Percentiles rank a stretch among this genome's conserved stretches.
Evolutionary conservation across 2,329 filamentous ascomycete species (phyloP).

Genomic region (Dryadomyces quercivorus): DNA sequence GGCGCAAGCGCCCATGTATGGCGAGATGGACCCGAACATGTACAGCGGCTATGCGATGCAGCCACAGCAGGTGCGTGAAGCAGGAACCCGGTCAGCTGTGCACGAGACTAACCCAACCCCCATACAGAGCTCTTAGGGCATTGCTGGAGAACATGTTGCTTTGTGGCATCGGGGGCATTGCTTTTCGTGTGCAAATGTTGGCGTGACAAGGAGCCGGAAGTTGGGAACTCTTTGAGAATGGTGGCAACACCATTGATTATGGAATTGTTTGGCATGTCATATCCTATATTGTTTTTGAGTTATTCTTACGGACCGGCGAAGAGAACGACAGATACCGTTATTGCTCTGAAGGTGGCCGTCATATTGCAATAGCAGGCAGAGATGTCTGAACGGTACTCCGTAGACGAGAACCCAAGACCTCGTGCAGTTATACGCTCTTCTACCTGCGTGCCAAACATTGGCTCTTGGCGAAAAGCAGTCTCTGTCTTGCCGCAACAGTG

Average conservation of each 20-base stretch:
- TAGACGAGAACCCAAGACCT: no score
- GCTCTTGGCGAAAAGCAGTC: neutral
- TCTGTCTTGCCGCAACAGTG: neutral
- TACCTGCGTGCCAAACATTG: no score
- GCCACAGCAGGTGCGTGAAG: slow-evolving; percentile 61
- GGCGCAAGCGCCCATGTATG: slow-evolving; percentile 67
- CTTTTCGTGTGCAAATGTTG: neutral
- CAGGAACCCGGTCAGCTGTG: neutral
- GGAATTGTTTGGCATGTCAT: neutral
- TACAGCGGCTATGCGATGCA: slow-evolving; percentile 74
- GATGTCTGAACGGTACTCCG: no score
- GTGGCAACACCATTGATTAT: neutral
- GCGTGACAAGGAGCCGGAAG: neutral
- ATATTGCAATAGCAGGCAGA: no score
- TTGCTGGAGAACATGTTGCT: no score
- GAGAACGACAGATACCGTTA: no score
- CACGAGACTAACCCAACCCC: neutral
- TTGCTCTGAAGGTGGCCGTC: no score
- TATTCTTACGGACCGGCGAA: neutral
- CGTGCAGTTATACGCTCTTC: no score
- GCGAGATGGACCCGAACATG: slow-evolving; percentile 63
- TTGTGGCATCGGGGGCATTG: no score
- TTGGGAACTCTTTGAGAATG: neutral
- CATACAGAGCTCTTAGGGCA: neutral
- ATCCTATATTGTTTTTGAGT: slow-evolving; percentile 1